These are phyloP conservation scores for Penicillium fuscoglaucum DNA, from an alignment of 2,329 filamentous ascomycete genomes.

Conservation along the genomic window DNA sequence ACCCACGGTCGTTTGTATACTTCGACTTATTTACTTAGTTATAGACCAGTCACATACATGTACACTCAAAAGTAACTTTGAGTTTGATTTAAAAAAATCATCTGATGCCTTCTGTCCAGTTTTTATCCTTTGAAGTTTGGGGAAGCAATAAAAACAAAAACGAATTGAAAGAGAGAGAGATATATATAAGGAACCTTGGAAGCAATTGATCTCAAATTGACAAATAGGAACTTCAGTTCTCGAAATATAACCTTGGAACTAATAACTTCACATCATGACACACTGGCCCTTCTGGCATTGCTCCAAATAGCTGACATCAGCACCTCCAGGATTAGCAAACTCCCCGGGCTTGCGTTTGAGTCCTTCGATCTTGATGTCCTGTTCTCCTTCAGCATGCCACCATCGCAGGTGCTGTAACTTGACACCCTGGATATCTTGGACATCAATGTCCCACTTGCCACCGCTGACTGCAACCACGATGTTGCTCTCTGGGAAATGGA, in stretches of 20 bases:
- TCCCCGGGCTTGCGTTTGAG: constrained; percentile 59
- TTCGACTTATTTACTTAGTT: constrained; percentile 7
- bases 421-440: constrained; percentile 67
- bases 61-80: not conserved
- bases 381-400: constrained; percentile 89
- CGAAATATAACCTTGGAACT: not conserved
- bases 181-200: not conserved
- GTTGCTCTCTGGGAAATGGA: constrained; percentile 79
- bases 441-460: constrained; percentile 85
- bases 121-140: not conserved
- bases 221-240: not conserved
- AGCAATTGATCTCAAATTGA: not conserved
- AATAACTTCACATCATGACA: constrained; percentile 48
- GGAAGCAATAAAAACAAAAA: not conserved
- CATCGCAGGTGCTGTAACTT: constrained; percentile 76
- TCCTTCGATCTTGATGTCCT: constrained; percentile 74
- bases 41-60: constrained; percentile 5
- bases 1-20: not conserved
- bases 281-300: constrained; percentile 52
- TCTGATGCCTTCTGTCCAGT: not conserved
- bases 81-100: not conserved
- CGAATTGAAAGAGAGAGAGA: not conserved
- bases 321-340: constrained; percentile 54
- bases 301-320: constrained; percentile 78
- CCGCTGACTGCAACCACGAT: constrained; percentile 74